A percentile compares a stretch with the other conserved stretches of the same genome.
Evolutionary conservation across 108 stramenopile genomes (phyloP).

Genomic region (Skeletonema tropicum): DNA sequence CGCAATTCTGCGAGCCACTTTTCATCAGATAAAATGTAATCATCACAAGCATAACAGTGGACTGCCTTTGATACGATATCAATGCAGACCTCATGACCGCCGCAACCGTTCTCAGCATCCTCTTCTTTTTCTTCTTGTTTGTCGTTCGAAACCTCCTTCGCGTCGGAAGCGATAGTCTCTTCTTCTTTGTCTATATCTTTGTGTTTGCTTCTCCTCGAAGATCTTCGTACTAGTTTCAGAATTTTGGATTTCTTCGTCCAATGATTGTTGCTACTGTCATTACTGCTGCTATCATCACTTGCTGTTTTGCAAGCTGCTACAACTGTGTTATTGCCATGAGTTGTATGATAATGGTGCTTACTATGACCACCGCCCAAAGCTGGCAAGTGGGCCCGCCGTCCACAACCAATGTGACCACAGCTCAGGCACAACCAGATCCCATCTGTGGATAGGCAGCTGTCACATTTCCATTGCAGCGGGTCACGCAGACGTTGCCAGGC

Average conservation of each 20-base stretch:
- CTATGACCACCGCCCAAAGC: constrained; percentile 51
- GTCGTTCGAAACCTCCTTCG: background rate
- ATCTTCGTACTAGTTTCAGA: constrained; percentile 24
- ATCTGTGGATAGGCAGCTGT: constrained; percentile 48
- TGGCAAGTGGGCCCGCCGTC: constrained; percentile 43
- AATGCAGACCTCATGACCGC: constrained; percentile 47
- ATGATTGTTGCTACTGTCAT: constrained; percentile 3
- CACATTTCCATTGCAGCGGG: constrained; percentile 44
- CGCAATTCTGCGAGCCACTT: constrained; percentile 41
- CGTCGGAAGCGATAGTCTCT: background rate
- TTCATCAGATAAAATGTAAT: constrained; percentile 50
- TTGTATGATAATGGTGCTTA: constrained; percentile 50
- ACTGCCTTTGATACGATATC: constrained; percentile 49
- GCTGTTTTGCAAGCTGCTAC: constrained; percentile 1
- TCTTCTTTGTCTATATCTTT: background rate
- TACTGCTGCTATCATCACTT: background rate
- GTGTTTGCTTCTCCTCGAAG: background rate
- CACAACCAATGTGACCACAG: constrained; percentile 56
- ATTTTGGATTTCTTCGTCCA: constrained; percentile 40
- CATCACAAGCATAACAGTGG: constrained; percentile 53
- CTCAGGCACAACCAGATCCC: constrained; percentile 51
- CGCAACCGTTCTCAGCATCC: background rate
- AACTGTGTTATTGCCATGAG: constrained; percentile 9
- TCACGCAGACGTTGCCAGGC: constrained; percentile 42
- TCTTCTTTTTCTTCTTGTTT: constrained; percentile 6